phyloP scores from a whole-genome alignment of 2,329 filamentous ascomycete species.

The Exserohilum turcica region DNA sequence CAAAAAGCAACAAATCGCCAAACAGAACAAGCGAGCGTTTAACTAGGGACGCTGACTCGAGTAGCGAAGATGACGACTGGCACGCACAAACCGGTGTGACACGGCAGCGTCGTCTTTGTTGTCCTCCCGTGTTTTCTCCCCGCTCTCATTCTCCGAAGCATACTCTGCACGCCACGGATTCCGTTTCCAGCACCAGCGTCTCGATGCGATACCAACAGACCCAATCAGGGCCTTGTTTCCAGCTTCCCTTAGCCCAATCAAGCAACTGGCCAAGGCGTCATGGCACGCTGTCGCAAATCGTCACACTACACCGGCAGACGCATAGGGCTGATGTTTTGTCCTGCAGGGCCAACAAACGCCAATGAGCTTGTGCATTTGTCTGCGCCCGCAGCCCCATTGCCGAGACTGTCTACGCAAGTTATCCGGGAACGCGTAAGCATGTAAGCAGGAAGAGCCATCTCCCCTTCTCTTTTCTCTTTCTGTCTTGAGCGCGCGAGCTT shows the following conservation, averaged over 20 bases:
- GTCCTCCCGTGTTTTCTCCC: constrained; percentile 25
- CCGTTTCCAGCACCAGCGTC: constrained; percentile 1
- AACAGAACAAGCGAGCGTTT: fast-evolving
- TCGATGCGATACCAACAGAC: neutral
- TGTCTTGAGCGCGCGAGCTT: neutral
- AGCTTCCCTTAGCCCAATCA: neutral
- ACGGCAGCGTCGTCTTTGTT: constrained; percentile 4
- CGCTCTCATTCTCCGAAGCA: constrained; percentile 26
- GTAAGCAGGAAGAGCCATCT: neutral
- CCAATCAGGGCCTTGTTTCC: neutral
- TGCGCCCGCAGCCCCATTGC: neutral
- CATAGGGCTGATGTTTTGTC: constrained; percentile 17
- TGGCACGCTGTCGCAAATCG: neutral
- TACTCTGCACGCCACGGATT: constrained; percentile 4
- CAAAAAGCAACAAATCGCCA: neutral
- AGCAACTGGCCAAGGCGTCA: neutral
- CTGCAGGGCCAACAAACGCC: constrained; percentile 15
- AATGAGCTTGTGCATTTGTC: constrained; percentile 7
- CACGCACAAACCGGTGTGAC: constrained; percentile 7
- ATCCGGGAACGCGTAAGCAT: constrained; percentile 22
- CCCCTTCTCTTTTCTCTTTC: neutral
- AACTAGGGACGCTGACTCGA: neutral
- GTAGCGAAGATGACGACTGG: constrained; percentile 1
- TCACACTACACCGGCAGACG: neutral
- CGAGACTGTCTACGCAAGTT: constrained; percentile 10